Evolutionary conservation across 1,139 yeast species (phyloP).

Genomic region (Lodderomyces margitis): DNA sequence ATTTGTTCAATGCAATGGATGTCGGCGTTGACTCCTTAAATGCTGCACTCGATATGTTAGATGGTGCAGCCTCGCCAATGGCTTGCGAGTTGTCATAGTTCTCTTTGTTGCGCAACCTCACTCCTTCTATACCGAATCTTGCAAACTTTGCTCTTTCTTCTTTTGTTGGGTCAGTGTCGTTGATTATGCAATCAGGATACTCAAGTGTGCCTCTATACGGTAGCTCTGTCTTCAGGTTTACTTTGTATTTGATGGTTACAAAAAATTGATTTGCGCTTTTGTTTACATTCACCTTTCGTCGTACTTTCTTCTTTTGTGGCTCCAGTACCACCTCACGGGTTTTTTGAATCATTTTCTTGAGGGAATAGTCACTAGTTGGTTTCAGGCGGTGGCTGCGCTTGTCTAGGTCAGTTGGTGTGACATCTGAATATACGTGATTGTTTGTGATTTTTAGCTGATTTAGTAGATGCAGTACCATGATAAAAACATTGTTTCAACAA

Average conservation of each 20-base stretch:
- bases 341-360: slow-evolving; percentile 15
- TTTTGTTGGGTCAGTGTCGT: slow-evolving; percentile 56
- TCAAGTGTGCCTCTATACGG: slow-evolving; percentile 68
- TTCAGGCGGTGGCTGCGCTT: slow-evolving; percentile 21
- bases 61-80: neutral
- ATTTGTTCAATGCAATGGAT: slow-evolving; percentile 13
- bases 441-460: slow-evolving; percentile 28
- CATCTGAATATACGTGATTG: slow-evolving; percentile 25
- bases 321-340: slow-evolving; percentile 8
- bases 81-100: neutral
- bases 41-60: slow-evolving; percentile 1
- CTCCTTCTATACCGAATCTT: slow-evolving; percentile 24
- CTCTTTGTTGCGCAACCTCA: slow-evolving; percentile 16
- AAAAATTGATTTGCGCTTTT: slow-evolving; percentile 3
- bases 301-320: neutral
- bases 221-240: slow-evolving; percentile 28
- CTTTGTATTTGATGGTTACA: slow-evolving; percentile 6
- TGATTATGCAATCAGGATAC: slow-evolving; percentile 60
- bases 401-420: slow-evolving; percentile 19
- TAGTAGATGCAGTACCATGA: slow-evolving; percentile 23
- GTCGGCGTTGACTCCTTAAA: slow-evolving; percentile 20
- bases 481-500: no score
- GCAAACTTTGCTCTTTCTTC: slow-evolving; percentile 52
- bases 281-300: neutral
- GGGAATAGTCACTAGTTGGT: slow-evolving; percentile 17